phyloP scores from a whole-genome alignment of 305 asterid species.

The Ruellia speciosa region DNA sequence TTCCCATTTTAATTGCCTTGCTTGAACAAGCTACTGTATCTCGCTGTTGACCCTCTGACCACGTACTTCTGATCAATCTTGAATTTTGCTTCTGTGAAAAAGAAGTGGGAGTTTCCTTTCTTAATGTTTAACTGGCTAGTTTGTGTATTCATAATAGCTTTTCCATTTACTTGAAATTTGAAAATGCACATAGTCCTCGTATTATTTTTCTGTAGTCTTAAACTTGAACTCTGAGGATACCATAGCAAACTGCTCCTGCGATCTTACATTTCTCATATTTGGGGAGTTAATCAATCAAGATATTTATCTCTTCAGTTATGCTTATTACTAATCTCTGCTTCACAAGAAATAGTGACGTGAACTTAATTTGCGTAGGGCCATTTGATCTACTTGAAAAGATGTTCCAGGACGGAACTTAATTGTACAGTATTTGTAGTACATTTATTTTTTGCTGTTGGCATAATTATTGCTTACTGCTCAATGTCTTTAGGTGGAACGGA shows the following conservation, averaged over 20 bases:
- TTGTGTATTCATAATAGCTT: background rate
- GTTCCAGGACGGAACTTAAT: constrained; percentile 1
- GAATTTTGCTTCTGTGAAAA: background rate
- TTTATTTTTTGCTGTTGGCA: background rate
- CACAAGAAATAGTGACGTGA: no score
- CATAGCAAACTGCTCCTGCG: no score
- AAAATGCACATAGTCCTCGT: no score
- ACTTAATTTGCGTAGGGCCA: background rate
- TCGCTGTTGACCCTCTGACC: background rate
- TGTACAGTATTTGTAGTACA: background rate
- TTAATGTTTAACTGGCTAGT: constrained; percentile 2
- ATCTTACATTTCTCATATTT: no score
- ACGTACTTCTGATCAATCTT: background rate
- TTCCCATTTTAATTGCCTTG: background rate
- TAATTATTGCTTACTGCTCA: constrained; percentile 15
- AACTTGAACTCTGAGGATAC: no score
- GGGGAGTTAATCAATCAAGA: no score
- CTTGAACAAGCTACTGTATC: background rate
- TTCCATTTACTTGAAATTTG: background rate
- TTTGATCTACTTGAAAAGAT: constrained; percentile 3
- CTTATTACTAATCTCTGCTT: no score
- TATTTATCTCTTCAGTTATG: no score
- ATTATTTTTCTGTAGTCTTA: no score
- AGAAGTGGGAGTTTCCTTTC: background rate
- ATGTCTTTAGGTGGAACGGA: constrained; percentile 48